Percentiles rank a stretch among this genome's conserved stretches.
Conservation (phyloP, 352 stramenopile species). For the Thalassiosira hispida region DNA sequence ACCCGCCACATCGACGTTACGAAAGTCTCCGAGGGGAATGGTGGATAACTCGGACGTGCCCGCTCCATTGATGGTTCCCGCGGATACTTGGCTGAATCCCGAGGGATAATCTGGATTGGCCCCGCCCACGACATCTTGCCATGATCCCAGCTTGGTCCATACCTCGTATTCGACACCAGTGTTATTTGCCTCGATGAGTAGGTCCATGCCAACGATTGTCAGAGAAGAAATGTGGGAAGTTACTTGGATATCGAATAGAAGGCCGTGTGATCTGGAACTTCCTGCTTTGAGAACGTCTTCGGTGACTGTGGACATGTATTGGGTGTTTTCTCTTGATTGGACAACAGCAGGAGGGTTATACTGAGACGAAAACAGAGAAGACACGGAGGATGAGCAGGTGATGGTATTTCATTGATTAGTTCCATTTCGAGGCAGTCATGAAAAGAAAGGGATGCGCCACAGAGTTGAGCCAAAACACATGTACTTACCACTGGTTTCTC, state of each 20-base stretch:
- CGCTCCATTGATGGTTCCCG: background rate
- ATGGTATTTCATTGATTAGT: too few species aligned
- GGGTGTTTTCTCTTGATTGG: background rate
- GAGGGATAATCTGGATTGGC: background rate
- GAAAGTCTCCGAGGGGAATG: conserved; percentile 10
- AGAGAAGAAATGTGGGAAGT: conserved; percentile 3
- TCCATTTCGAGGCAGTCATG: too few species aligned
- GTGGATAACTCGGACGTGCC: background rate
- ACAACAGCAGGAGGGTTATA: too few species aligned
- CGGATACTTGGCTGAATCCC: background rate
- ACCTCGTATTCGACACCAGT: conserved; percentile 6
- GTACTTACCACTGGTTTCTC: background rate
- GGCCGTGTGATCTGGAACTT: conserved; percentile 6
- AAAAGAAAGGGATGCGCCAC: too few species aligned
- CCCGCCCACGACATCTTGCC: background rate
- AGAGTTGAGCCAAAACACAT: background rate
- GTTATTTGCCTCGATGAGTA: background rate
- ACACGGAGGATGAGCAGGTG: too few species aligned
- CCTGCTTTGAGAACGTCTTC: background rate
- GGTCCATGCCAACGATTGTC: conserved; percentile 6
- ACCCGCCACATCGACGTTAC: background rate
- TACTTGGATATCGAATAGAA: conserved; percentile 12
- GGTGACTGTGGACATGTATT: background rate
- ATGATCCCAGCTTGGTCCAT: conserved; percentile 8
- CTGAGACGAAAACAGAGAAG: too few species aligned